Evolutionary conservation across 2,329 filamentous ascomycete species (phyloP).

Genomic region (Colletotrichum sp.): DNA sequence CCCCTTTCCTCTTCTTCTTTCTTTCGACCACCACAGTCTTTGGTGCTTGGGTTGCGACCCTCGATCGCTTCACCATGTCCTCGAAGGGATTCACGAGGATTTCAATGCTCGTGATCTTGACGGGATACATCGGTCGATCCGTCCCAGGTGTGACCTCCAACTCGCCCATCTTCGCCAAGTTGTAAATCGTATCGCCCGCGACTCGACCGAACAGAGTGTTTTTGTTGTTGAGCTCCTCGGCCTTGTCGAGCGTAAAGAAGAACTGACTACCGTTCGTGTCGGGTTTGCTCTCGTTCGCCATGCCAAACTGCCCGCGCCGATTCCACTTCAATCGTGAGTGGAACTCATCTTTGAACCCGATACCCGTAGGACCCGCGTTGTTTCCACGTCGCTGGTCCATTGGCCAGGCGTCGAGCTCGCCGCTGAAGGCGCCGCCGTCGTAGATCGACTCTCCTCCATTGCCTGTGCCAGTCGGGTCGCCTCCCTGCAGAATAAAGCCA

Average conservation of each 20-base stretch:
- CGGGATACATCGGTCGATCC: conserved; percentile 85
- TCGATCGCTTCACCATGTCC: conserved; percentile 75
- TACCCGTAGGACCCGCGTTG: conserved; percentile 63
- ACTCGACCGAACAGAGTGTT: conserved; percentile 95
- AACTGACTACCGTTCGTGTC: conserved; percentile 95
- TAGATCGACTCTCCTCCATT: conserved; percentile 92
- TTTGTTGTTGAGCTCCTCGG: conserved; percentile 84
- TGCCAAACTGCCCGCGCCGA: conserved; percentile 86
- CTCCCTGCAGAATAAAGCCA: conserved; percentile 92
- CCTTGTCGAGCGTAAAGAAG: conserved; percentile 88
- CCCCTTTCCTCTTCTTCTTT: conserved; percentile 74
- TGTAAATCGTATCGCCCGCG: conserved; percentile 94
- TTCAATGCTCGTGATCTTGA: conserved; percentile 76
- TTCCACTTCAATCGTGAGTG: conserved; percentile 94
- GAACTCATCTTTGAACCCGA: conserved; percentile 82
- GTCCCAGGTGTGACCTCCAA: conserved; percentile 78
- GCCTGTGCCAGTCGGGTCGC: conserved; percentile 91
- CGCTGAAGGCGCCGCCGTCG: conserved; percentile 78
- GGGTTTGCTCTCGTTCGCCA: conserved; percentile 84
- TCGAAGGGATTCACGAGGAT: conserved; percentile 83
- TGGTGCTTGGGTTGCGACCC: conserved; percentile 55
- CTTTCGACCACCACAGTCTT: conserved; percentile 51
- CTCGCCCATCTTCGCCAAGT: conserved; percentile 91
- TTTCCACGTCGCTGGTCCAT: conserved; percentile 68
- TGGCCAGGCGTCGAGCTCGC: conserved; percentile 74